Base-by-base conservation (phyloP, 1,284 basidiomycete genomes). In the Irpex lacteus region DNA sequence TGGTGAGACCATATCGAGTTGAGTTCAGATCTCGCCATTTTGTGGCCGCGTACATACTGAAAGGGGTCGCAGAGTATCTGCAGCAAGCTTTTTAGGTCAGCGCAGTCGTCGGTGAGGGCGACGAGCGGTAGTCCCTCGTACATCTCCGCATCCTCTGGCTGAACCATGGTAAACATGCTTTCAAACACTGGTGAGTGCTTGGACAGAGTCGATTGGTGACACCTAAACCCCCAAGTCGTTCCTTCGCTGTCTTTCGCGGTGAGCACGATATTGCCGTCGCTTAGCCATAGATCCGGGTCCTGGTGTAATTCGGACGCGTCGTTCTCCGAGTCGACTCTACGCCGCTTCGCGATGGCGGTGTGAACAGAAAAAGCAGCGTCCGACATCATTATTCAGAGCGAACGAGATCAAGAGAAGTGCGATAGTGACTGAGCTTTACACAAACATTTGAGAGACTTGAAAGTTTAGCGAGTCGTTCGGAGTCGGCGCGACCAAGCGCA, bases 241-340 rank as follows among this genome's bases (percentile, higher is more conserved):
- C 56, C 56, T 18, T 34, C 49, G 7, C n/a, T 38, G 54, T 19
- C 53, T 50, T 7, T 36, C 53, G 56, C 47, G 56, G 37, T 11
- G 8, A 69, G 56, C 9, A 69, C 62, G 19, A 69, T 37, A 49
- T 69, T 65, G 4, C 67, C 67, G 50, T 69, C 67, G 13, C 34
- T 47, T 8, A 65, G 38, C 64, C 66, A 65, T 5, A 67, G 15
- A 2, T 49, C 19, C 5, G 47, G 44, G 49, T 67, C 66, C n/a
- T 64, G 60, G 37, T 36, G 32, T 36, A 57, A 15, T 44, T 15
- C 40, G 40, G 26, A 26, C 26, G 26, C 26, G 26, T 26, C 26
- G 26, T 26, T 26, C 26, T 26, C 26, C 26, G 11, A 11, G 40
- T 44, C 40, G 15, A 15, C 40, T 15, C 8, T 44, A 44, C 40